Evolutionary conservation across 768 basidiomycete species (phyloP).

Genomic region (Amyloporia xantha): DNA sequence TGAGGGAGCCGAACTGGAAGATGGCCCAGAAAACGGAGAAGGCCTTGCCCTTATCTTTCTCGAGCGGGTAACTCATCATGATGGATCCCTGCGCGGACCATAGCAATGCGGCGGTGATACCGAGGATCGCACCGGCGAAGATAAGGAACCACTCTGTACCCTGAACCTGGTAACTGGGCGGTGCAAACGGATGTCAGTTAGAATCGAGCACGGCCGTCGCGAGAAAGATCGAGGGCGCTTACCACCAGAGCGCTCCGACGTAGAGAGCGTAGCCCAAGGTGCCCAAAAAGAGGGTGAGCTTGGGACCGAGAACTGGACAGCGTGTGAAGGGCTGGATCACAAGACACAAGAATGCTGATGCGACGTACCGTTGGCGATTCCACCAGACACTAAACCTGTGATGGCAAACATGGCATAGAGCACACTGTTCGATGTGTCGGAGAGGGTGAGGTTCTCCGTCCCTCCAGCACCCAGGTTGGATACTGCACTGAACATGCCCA

Average conservation of each 20-base stretch:
- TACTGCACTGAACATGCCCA: conserved; percentile 35
- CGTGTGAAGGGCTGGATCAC: neutral
- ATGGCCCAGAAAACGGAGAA: conserved; percentile 50
- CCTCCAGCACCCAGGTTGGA: conserved; percentile 34
- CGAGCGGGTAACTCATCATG: conserved; percentile 53
- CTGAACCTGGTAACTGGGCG: conserved; percentile 29
- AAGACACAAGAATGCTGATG: neutral
- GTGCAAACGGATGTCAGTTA: neutral
- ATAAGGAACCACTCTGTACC: conserved; percentile 40
- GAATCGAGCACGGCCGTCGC: conserved; percentile 1
- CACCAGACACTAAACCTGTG: conserved; percentile 34
- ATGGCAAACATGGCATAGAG: conserved; percentile 39
- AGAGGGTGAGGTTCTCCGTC: conserved; percentile 31
- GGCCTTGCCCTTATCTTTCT: conserved; percentile 47
- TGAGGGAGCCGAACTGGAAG: conserved; percentile 38
- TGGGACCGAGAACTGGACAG: conserved; percentile 38
- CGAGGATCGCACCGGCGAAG: conserved; percentile 43
- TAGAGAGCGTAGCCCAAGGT: conserved; percentile 47
- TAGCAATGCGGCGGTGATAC: conserved; percentile 42
- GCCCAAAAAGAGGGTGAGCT: conserved; percentile 42
- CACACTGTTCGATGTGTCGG: conserved; percentile 34
- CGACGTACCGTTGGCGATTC: conserved; percentile 29
- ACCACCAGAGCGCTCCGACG: conserved; percentile 41
- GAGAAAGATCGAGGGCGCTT: neutral
- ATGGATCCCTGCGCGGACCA: conserved; percentile 48